Base-by-base conservation (phyloP, 139 green algal species). In the Chlorella sorokiniana region DNA sequence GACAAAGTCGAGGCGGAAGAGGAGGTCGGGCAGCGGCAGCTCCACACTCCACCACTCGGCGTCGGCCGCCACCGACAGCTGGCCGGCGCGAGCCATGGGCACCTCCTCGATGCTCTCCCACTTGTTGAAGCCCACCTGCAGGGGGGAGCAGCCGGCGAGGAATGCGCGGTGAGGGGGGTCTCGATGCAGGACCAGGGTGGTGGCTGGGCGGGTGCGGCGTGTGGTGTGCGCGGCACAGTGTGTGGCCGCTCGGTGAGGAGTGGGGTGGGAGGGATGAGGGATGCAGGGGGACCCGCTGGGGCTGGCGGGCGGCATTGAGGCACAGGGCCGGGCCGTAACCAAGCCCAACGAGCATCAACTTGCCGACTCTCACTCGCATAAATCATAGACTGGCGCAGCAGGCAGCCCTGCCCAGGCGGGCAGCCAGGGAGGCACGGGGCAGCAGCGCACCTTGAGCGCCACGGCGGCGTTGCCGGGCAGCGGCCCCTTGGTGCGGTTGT, bases 1-100 rank as follows among this genome's bases (percentile, higher is more conserved):
- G 38, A 98, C 94, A 87, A 91, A 98, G 81, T 96, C 91, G 6
- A 94, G 73, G 11, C 83, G 79, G 84, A 94, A 97, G 0, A 94
- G 65, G 20, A 94, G 85, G 22, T 82, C 27, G 0, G 92, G 89
- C 62, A 95, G 78, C 11, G 81, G 73, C 61, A 94, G 63, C 14
- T 80, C 56, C 2, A 80, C 27, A 25, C 35, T 42, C 74, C 45
- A 86, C 35, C 51, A 59, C 20, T 83, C 59, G 72, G 45, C 45
- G 31, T 31, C 61, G 22, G 44, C 51, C 37, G 62, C 8, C 41
- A 11, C n/a, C 1, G 62, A 31, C 76, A 93, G 40, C 33, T 63
- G 76, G 4, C 62, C 41, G 45, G 81, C 87, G 2, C 35, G 76
- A 68, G 75, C 42, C 92, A 96, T 91, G 81, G 90, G 69, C 37